These are phyloP conservation scores for Hericium coralloides DNA, from an alignment of 768 basidiomycete species.

Conservation along the genomic window DNA sequence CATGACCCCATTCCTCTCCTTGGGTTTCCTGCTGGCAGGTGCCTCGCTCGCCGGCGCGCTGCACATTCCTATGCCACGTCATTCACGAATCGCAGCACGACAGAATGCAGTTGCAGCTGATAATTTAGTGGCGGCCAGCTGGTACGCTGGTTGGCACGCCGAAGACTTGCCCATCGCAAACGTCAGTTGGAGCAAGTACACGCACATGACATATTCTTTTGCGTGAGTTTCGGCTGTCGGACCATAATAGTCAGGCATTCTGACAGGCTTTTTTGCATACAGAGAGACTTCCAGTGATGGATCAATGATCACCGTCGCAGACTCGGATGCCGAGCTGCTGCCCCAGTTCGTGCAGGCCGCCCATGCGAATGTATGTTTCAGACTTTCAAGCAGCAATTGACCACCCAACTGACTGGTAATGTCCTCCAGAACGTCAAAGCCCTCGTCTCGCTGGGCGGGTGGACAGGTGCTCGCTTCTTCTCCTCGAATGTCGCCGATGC, in stretches of 20 bases:
- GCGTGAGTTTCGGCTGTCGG: conserved; percentile 35
- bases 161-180: conserved; percentile 29
- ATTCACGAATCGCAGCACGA: not conserved
- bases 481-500: conserved; percentile 6
- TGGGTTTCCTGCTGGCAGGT: not conserved
- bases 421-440: conserved; percentile 6
- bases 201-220: conserved; percentile 49
- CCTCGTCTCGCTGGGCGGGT: conserved; percentile 8
- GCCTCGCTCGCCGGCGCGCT: not conserved
- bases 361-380: conserved; percentile 10
- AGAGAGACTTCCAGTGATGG: conserved; percentile 15
- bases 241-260: too few species aligned
- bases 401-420: not conserved
- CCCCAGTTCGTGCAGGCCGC: conserved; percentile 16
- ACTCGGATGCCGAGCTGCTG: conserved; percentile 17
- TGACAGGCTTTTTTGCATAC: too few species aligned
- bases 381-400: not conserved
- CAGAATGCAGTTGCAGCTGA: not conserved
- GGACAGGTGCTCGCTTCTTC: conserved; percentile 7
- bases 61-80: not conserved
- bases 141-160: conserved; percentile 49
- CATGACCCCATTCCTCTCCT: not conserved
- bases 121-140: conserved; percentile 35
- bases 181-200: conserved; percentile 50
- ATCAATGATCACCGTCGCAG: conserved; percentile 16